Base-by-base conservation (phyloP, 768 basidiomycete genomes). In the Galerina sulciceps region DNA sequence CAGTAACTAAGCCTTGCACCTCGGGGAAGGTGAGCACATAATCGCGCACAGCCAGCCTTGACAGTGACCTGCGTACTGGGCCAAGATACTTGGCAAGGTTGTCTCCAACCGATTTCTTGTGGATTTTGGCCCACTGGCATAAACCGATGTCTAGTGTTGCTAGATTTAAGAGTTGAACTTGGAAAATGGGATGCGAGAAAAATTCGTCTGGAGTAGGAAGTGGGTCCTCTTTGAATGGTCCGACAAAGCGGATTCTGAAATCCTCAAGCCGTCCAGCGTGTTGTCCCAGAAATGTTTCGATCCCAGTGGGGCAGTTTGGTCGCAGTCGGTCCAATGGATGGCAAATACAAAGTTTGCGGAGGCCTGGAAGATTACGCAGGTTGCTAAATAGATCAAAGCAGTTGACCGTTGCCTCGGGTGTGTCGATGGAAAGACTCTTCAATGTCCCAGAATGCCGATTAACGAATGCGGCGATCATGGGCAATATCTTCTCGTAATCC, bases 151-250 rank as follows among this genome's bases (percentile, higher is more conserved):
- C 58, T 14, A 63, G 44, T 8, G 36, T 15, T 6, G 35, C 47
- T 35, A 63, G 26, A 14, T 18, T 2, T 4, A 50, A 54, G n/a
- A 63, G 52, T 10, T 23, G 37, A 8, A 48, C 20, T 17, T 51
- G 45, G 46, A 63, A 53, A 13, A 59, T 49, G n/a, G 55, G 51
- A 38, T 58, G 58, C 11, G 50, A 50, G 18, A 63, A 50, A 22
- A 58, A 14, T 5, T 38, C 20, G 36, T 49, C 36, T 35, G 34
- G 57, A 35, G 45, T 26, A 36, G 36, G 57, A 41, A 4, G 35
- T 8, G 51, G 38, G 26, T 37, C 35, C 8, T 35, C 17, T 34
- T 15, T 20, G 26, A 22, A 38, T 10, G 37, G 13, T 4, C 18
- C 44, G 36, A 31, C 23, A 22, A 59, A 59, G 36, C 58, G 37